Conservation (phyloP, 768 basidiomycete species). For the Termitomyces heimii region DNA sequence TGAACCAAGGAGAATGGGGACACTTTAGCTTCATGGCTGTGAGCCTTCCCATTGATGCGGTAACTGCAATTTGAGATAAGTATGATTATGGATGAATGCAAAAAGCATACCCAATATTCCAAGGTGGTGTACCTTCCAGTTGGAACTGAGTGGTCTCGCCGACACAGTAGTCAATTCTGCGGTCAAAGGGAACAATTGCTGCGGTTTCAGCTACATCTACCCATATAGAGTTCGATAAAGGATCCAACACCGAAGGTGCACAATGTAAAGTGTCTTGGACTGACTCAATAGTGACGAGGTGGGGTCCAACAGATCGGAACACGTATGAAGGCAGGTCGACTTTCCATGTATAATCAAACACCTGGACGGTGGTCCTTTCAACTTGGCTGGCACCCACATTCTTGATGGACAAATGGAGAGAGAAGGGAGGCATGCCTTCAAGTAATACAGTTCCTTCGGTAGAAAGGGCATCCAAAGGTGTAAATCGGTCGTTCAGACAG, state of each 20-base stretch:
- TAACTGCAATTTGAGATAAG: constrained; percentile 45
- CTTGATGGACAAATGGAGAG: constrained; percentile 65
- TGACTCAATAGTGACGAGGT: constrained; percentile 72
- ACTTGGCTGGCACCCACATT: constrained; percentile 69
- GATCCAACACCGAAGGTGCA: constrained; percentile 64
- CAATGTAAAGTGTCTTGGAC: constrained; percentile 81
- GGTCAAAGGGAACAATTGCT: constrained; percentile 80
- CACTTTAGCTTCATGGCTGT: constrained; percentile 67
- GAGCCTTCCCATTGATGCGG: constrained; percentile 68
- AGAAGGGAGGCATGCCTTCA: constrained; percentile 85
- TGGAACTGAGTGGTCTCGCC: constrained; percentile 90
- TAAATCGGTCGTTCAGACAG: constrained; percentile 68
- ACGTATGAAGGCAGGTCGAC: constrained; percentile 62
- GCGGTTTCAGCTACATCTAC: constrained; percentile 97
- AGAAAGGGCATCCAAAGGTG: constrained; percentile 43
- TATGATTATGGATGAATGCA: constrained; percentile 3
- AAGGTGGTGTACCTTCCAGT: constrained; percentile 90
- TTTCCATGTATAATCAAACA: constrained; percentile 55
- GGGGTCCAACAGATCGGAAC: constrained; percentile 77
- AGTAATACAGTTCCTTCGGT: constrained; percentile 62
- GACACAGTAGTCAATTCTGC: constrained; percentile 78
- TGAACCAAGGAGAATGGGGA: constrained; percentile 86
- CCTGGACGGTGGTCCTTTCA: constrained; percentile 49
- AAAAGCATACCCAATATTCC: constrained; percentile 70
- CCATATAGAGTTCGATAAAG: constrained; percentile 59